phyloP scores from a whole-genome alignment of 2,329 filamentous ascomycete species.

The Acrocalymma vagum region DNA sequence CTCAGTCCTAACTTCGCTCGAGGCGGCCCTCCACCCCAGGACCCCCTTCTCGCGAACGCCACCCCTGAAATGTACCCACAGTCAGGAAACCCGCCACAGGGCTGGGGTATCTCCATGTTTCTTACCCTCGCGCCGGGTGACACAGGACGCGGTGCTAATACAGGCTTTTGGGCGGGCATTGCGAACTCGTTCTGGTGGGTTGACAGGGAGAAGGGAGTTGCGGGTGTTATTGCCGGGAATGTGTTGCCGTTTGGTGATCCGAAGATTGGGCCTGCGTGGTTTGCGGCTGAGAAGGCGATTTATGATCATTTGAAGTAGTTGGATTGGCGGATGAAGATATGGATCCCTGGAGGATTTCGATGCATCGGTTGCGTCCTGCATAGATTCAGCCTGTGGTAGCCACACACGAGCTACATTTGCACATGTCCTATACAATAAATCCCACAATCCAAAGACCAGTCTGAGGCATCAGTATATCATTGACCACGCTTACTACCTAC shows the following conservation, averaged over 20 bases:
- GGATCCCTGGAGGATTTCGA: too few species aligned
- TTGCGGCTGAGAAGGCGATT: conserved; percentile 44
- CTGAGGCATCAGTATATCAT: too few species aligned
- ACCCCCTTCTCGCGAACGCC: conserved; percentile 58
- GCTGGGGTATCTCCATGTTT: conserved; percentile 71
- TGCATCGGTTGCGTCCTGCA: too few species aligned
- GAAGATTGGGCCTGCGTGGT: conserved; percentile 44
- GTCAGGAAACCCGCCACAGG: conserved; percentile 63
- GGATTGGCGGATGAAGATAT: too few species aligned
- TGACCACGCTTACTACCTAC: too few species aligned
- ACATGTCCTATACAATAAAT: too few species aligned
- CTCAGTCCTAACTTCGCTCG: conserved; percentile 60
- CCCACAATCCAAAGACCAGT: too few species aligned
- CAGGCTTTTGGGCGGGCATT: conserved; percentile 67
- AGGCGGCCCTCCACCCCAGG: conserved; percentile 52
- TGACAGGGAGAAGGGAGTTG: conserved; percentile 67
- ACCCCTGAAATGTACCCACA: conserved; percentile 61
- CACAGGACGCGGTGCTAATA: conserved; percentile 62
- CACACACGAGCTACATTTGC: too few species aligned
- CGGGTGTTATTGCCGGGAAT: conserved; percentile 43
- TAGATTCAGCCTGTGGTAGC: too few species aligned
- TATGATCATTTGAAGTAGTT: conserved; percentile 44
- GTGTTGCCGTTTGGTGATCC: conserved; percentile 46
- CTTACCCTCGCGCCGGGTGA: conserved; percentile 54
- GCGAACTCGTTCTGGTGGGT: conserved; percentile 71